Base-by-base conservation (phyloP, 495 filamentous ascomycete species). In the Lasiosphaeris hirsuta region DNA sequence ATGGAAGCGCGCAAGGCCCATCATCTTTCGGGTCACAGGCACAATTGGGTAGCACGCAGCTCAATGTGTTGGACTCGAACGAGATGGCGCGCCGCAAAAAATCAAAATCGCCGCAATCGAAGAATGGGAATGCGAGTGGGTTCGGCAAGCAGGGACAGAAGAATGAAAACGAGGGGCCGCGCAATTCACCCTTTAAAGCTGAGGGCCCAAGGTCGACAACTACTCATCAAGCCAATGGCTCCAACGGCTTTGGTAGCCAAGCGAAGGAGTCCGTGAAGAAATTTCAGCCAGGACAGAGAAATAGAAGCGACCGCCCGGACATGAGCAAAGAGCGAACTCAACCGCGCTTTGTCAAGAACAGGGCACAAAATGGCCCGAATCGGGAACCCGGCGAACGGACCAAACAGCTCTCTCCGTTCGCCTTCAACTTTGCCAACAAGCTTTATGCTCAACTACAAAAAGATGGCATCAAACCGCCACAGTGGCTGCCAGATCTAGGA, bases 401-500 rank as follows among this genome's bases (percentile, higher is more conserved):
- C 34, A 63, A 63, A 40, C 19, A 69, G 44, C 56, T 71, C 11
- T 69, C 67, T 7, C 45, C 51, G 10, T 71, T 71, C 39, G 69
- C 69, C 7, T 69, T 41, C 56, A 65, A 75, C 43, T 72, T 70
- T 46, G 72, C 75, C 23, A 73, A 66, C 30, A 73, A 70, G 51
- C 70, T 80, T 40, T 65, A 64, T 42, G 60, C 60, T 4, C 76
- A 77, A 42, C 65, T 80, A 4, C 61, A 63, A 7, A 76, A 70
- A 57, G 73, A 78, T 19, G 66, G 67, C 44, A 71, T 80, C 42
- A 65, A 30, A n/a, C 69, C 76, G 17, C 80, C 80, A 1, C 37
- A 62, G 59, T 79, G 75, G 78, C 74, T 73, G 3, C 51, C 65
- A 10, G 60, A 76, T 15, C 66, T 67, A 2, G 76, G 77, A 36